Base-by-base conservation (phyloP, 331 rosid species). In the Quercus tomentella region DNA sequence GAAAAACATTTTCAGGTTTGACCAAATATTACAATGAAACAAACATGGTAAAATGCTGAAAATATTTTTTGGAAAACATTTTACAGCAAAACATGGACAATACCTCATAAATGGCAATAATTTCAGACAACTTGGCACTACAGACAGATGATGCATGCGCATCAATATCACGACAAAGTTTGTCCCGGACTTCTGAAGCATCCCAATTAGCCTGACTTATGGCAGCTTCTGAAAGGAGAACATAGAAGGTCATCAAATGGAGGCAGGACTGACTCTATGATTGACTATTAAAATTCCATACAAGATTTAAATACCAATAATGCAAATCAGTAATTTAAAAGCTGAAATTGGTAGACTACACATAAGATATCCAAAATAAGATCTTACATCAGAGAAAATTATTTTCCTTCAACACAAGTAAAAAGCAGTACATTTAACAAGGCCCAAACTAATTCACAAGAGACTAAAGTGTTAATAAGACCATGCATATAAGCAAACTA, bases 141-240 rank as follows among this genome's bases (percentile, higher is more conserved):
- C 87, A 49, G 84, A 95, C 88, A 41, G 91, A 88, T 28, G 81
- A 80, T 66, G 84, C 84, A 86, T 95, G 97, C 23, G 77, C 80
- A 79, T 90, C 89, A 65, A 95, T 77, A 84, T 95, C 96, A 73
- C 91, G 97, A 30, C 5, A 65, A 86, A 95, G 93, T 77, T 95
- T 91, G 58, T 91, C 97, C 60, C 83, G 73, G 41, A 84, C 77
- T 87, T 82, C 93, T 8, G 87, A 89, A 61, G 93, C 82, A 80
- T 90, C 85, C 98, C 98, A 95, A 70, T 82, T 80, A 69, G 90
- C 92, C 77, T 84, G 92, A 73, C 78, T 75, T 63, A 95, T 81
- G 56, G 83, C 78, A 80, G 92, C 96, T 77, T 90, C 98, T 95
- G 87, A 41, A 79, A 78, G 58, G 66, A 49, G 72, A 41, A 62